These are phyloP conservation scores for Gossypioides kirkii DNA, from an alignment of 345 rosid genomes.

Conservation along the genomic window DNA sequence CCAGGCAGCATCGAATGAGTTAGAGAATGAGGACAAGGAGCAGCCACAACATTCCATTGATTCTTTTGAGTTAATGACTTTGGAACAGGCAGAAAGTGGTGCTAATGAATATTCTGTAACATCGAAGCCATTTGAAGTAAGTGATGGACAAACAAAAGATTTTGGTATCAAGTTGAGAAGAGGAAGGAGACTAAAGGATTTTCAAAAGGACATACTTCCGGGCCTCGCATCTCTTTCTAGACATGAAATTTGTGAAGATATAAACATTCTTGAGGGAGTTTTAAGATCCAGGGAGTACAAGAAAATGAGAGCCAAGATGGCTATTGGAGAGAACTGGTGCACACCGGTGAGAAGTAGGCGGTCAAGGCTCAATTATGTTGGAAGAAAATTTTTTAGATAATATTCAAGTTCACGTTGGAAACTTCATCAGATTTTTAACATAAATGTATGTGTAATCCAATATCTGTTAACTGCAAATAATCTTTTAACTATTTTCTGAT, in stretches of 20 bases:
- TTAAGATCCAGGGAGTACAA: slow-evolving; percentile 78
- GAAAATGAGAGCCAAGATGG: slow-evolving; percentile 47
- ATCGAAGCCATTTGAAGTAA: slow-evolving; percentile 50
- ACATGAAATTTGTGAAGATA: slow-evolving; percentile 68
- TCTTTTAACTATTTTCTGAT: not conserved
- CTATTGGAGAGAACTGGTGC: slow-evolving; percentile 41
- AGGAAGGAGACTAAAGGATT: slow-evolving; percentile 81
- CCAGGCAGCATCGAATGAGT: slow-evolving; percentile 22
- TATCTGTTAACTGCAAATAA: not conserved
- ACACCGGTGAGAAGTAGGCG: slow-evolving; percentile 31
- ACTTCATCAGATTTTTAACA: slow-evolving; percentile 4
- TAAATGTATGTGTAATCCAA: not conserved
- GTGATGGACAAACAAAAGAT: slow-evolving; percentile 37
- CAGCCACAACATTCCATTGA: slow-evolving; percentile 45
- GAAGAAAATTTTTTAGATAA: slow-evolving; percentile 24
- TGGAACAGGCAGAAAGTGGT: slow-evolving; percentile 46
- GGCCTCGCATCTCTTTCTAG: slow-evolving; percentile 57
- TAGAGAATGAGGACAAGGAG: slow-evolving; percentile 22
- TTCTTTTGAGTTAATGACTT: slow-evolving; percentile 51
- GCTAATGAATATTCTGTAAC: slow-evolving; percentile 45
- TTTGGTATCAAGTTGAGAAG: slow-evolving; percentile 54
- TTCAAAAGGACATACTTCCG: slow-evolving; percentile 73
- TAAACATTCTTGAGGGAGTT: slow-evolving; percentile 63
- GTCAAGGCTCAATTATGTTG: slow-evolving; percentile 22
- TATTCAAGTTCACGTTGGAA: slow-evolving; percentile 11